A percentile compares a stretch with the other conserved stretches of the same genome.
phyloP scores from a whole-genome alignment of 148 eudicot genomes.

The Chenopodium album region DNA sequence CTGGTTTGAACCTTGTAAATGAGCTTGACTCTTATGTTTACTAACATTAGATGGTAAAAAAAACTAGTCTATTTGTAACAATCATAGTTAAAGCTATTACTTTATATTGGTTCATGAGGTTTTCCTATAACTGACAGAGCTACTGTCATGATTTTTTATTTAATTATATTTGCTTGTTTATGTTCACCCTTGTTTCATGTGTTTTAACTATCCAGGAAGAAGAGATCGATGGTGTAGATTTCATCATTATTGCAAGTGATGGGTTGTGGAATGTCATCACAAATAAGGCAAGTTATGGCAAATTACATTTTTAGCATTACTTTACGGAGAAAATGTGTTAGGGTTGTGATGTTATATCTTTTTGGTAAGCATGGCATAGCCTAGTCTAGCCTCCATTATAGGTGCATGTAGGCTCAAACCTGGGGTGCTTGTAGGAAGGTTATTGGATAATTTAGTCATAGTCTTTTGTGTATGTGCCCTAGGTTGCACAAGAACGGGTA shows the following conservation, averaged over 20 bases:
- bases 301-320: background rate
- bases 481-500: no score
- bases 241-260: conserved; percentile 82
- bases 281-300: conserved; percentile 43
- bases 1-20: no score
- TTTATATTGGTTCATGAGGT: no score
- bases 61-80: background rate
- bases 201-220: conserved; percentile 47
- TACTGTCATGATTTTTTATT: background rate
- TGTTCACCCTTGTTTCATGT: conserved; percentile 1
- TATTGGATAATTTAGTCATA: no score
- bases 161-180: background rate
- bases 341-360: no score
- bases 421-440: no score
- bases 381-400: no score
- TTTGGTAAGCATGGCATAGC: no score
- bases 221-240: conserved; percentile 67
- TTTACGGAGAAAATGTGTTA: background rate
- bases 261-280: conserved; percentile 87
- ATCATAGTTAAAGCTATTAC: background rate
- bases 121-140: background rate
- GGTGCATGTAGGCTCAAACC: no score
- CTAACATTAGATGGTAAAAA: background rate
- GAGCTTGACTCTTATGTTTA: no score
- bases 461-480: no score